These are phyloP conservation scores for Ceriops tagal DNA, from an alignment of 345 rosid genomes.

Conservation along the genomic window DNA sequence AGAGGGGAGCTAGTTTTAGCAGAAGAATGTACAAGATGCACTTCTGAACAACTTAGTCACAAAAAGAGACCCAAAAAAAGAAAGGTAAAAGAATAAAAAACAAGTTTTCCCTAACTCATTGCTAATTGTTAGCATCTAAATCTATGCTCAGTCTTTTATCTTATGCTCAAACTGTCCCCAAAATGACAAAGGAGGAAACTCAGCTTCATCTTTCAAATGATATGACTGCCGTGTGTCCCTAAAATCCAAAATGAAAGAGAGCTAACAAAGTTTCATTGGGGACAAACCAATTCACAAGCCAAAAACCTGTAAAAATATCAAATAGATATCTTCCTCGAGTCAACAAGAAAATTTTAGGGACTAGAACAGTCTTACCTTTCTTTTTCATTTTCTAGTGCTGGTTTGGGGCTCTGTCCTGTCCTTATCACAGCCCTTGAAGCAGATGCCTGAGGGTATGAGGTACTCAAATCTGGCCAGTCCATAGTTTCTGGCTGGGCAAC, in stretches of 20 bases:
- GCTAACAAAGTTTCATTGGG: background rate
- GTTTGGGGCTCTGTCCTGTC: background rate
- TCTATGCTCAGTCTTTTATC: background rate
- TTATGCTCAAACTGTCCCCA: background rate
- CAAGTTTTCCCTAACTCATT: background rate
- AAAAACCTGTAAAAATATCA: too few species aligned
- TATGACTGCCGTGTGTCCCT: conserved; percentile 19
- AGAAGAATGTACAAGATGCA: too few species aligned
- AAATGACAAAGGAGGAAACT: conserved; percentile 33
- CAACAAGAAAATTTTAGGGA: background rate
- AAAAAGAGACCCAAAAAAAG: background rate
- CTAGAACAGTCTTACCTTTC: conserved; percentile 20
- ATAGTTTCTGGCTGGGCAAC: conserved; percentile 7
- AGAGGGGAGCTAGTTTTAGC: too few species aligned
- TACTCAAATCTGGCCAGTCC: background rate
- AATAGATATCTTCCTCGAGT: background rate
- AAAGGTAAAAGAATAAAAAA: background rate
- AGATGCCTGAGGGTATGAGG: background rate
- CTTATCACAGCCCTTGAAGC: conserved; percentile 10
- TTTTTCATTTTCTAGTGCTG: conserved; percentile 6
- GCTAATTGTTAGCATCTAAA: conserved; percentile 10
- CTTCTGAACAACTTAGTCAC: too few species aligned
- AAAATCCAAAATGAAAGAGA: conserved; percentile 7
- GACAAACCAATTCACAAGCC: background rate
- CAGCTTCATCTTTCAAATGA: conserved; percentile 31